phyloP scores from a whole-genome alignment of 257 asterid species.

The Osmanthus fragrans region DNA sequence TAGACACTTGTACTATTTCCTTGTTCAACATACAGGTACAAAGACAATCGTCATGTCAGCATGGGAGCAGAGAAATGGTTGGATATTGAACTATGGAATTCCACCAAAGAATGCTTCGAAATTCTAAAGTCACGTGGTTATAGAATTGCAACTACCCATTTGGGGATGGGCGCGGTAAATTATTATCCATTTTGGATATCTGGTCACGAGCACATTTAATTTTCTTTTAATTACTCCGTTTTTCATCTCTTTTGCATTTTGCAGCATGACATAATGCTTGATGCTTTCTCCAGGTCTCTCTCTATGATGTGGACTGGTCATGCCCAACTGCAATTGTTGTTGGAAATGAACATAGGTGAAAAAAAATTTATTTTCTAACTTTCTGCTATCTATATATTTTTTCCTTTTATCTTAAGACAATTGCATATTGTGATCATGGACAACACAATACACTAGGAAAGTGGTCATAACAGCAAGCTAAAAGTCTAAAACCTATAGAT shows the following conservation, averaged over 20 bases:
- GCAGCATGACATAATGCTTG: not conserved
- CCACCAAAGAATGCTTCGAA: conserved; percentile 68
- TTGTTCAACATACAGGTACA: conserved; percentile 51
- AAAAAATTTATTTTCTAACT: conserved; percentile 7
- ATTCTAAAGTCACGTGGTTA: conserved; percentile 88
- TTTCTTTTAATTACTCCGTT: not conserved
- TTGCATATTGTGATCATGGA: not conserved
- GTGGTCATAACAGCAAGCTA: not conserved
- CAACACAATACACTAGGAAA: not conserved
- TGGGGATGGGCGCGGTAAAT: conserved; percentile 70
- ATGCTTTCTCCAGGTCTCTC: conserved; percentile 63
- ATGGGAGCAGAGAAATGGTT: conserved; percentile 99
- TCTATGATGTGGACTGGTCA: conserved; percentile 90
- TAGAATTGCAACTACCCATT: conserved; percentile 81
- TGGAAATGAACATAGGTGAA: conserved; percentile 88
- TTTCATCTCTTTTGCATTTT: not conserved
- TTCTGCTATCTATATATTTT: conserved; percentile 8
- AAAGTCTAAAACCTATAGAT: not conserved
- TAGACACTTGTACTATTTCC: not conserved
- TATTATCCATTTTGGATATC: conserved; percentile 3
- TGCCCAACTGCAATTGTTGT: conserved; percentile 91
- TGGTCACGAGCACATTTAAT: not conserved
- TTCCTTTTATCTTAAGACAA: not conserved
- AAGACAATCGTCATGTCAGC: conserved; percentile 94
- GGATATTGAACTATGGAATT: conserved; percentile 93